Conservation (phyloP, 2,329 filamentous ascomycete species). For the Scytalidium lignicola region DNA sequence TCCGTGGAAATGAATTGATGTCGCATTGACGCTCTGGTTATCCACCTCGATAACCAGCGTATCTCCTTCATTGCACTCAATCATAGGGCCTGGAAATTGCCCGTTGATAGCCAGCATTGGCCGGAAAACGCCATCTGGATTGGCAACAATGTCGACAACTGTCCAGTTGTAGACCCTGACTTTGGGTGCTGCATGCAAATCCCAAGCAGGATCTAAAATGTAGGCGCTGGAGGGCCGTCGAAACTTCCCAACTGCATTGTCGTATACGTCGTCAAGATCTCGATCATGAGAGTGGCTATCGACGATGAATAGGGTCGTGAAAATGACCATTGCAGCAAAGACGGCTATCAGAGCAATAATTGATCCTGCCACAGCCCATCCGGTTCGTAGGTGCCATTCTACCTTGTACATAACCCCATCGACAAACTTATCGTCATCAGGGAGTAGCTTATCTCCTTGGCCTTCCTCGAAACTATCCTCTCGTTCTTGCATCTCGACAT, state of each 20-base stretch:
- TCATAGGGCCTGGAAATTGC: conserved; percentile 66
- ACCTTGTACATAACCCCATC: conserved; percentile 17
- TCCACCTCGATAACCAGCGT: conserved; percentile 62
- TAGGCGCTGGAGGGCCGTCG: conserved; percentile 43
- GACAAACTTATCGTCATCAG: conserved; percentile 10
- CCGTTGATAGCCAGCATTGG: conserved; percentile 68
- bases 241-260: conserved; percentile 15
- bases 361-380: conserved; percentile 20
- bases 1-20: conserved; percentile 72
- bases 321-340: conserved; percentile 15
- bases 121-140: conserved; percentile 54
- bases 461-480: conserved; percentile 13
- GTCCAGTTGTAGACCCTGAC: conserved; percentile 57
- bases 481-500: conserved; percentile 23
- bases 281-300: neutral
- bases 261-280: conserved; percentile 4
- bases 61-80: conserved; percentile 71
- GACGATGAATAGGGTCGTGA: conserved; percentile 20
- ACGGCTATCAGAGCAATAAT: conserved; percentile 14
- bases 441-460: conserved; percentile 20
- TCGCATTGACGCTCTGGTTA: conserved; percentile 59
- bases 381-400: conserved; percentile 25
- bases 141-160: conserved; percentile 50
- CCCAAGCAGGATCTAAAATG: conserved; percentile 51
- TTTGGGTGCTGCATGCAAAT: conserved; percentile 42